Base-by-base conservation (phyloP, 768 basidiomycete genomes). In the Gelatoporia subvermispora region DNA sequence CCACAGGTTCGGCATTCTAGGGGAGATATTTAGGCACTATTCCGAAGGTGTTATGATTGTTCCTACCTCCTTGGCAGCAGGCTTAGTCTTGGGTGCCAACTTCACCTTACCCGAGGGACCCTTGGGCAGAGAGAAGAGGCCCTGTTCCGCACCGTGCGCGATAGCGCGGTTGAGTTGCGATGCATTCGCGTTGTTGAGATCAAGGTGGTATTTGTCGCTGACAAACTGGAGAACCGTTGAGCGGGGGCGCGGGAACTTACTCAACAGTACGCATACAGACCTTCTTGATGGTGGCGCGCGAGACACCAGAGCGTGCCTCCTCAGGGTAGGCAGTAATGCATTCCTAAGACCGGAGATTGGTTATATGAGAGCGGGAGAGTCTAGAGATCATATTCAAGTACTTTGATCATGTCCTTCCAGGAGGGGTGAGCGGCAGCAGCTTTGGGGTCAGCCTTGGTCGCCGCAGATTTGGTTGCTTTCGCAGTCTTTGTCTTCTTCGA, bases 71-170 rank as follows among this genome's bases (percentile, higher is more conserved):
- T 85, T 85, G n/a, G 47, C 67, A 0, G 52, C 46, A 15, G 69
- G 54, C 58, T 73, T 78, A 40, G 61, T 53, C 69, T 82, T 85
- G 18, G 78, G 75, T 2, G 83, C 77, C 18, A 89, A 76, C 64
- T 87, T 89, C 52, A 91, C 85, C 61, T 85, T 81, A 47, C 86
- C 86, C 18, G 83, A 80, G 2, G 76, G 74, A 52, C 79, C 83
- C 66, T 82, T 84, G 42, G 83, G 84, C 21, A 84, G 69, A 18
- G 68, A 56, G 61, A 85, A 82, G 31, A 69, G 62, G 28, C 76
- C 77, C 44, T 70, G 71, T 52, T 77, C 72, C 18, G 68, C 67
- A 37, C 84, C 82, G 41, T 68, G 65, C 44, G 68, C 61, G 66
- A 85, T 81, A 35, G 82, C 80, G 38, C 69, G 70, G 60, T 75